Percentiles rank a stretch among this genome's conserved stretches.
These are phyloP conservation scores for Neurospora hispaniola DNA, from an alignment of 495 filamentous ascomycete genomes.

Conservation along the genomic window DNA sequence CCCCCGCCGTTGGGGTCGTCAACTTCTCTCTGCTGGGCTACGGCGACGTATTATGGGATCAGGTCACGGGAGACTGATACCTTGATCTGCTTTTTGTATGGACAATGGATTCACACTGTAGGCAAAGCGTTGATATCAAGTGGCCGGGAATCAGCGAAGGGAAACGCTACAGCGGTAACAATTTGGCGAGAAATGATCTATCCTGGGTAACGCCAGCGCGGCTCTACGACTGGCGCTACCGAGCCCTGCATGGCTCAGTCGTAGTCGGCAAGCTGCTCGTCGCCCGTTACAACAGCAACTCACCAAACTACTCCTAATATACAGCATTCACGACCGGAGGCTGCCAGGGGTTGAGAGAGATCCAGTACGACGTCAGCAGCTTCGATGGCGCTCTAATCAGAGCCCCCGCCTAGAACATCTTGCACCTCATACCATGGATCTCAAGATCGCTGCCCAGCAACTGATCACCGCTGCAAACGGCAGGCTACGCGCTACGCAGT, in stretches of 20 bases:
- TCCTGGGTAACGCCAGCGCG: conserved; percentile 37
- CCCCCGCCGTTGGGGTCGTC: not conserved
- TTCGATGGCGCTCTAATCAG: conserved; percentile 54
- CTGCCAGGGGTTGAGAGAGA: conserved; percentile 43
- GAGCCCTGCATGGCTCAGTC: conserved; percentile 42
- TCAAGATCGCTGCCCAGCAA: conserved; percentile 28
- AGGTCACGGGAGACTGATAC: not conserved
- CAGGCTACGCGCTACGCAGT: conserved; percentile 41
- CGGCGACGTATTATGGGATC: not conserved
- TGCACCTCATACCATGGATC: conserved; percentile 35
- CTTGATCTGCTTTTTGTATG: not conserved
- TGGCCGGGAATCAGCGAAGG: conserved; percentile 32
- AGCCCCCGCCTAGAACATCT: conserved; percentile 29
- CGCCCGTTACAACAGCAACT: conserved; percentile 31
- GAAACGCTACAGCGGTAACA: conserved; percentile 38
- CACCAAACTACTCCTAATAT: conserved; percentile 42
- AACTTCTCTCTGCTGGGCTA: not conserved
- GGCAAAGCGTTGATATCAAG: conserved; percentile 42
- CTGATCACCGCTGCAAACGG: conserved; percentile 32
- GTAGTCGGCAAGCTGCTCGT: conserved; percentile 33
- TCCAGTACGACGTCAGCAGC: conserved; percentile 42
- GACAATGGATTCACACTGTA: conserved; percentile 21
- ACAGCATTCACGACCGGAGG: conserved; percentile 49
- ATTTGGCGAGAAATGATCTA: conserved; percentile 28
- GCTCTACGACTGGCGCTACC: conserved; percentile 35